Evolutionary conservation across 306 rosid species (phyloP).

Genomic region (Castanospermum australe): DNA sequence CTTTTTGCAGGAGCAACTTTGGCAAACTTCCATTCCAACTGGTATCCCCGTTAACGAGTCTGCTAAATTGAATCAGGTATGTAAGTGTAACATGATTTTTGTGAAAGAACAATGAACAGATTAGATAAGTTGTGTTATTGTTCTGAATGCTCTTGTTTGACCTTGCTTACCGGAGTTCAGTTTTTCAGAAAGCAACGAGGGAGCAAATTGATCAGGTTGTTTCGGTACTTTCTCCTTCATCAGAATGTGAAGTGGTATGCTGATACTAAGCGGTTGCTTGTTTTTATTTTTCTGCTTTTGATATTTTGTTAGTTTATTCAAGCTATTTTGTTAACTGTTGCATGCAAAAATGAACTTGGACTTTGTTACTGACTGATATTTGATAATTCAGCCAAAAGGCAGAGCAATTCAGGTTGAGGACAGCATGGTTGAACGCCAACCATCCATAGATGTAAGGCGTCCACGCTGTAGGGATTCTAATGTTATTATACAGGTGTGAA

Average conservation of each 20-base stretch:
- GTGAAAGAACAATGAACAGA: not conserved
- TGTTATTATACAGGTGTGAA: slow-evolving; percentile 72
- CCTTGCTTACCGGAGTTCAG: slow-evolving; percentile 23
- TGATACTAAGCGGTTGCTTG: slow-evolving; percentile 22
- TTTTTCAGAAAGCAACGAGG: slow-evolving; percentile 35
- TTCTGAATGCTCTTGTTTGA: slow-evolving; percentile 9
- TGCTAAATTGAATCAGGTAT: slow-evolving; percentile 46
- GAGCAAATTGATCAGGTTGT: slow-evolving; percentile 37
- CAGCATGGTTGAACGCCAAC: slow-evolving; percentile 59
- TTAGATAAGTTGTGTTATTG: not conserved
- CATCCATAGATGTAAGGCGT: slow-evolving; percentile 52
- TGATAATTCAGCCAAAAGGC: slow-evolving; percentile 63
- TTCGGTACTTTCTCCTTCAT: slow-evolving; percentile 28
- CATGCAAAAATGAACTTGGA: slow-evolving; percentile 23
- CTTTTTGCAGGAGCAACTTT: slow-evolving; percentile 45
- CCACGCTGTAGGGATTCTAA: slow-evolving; percentile 58
- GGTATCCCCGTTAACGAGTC: slow-evolving; percentile 27
- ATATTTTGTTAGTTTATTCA: slow-evolving; percentile 15
- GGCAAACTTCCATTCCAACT: slow-evolving; percentile 27
- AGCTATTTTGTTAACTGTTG: not conserved
- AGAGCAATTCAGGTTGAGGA: slow-evolving; percentile 71
- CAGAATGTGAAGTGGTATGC: slow-evolving; percentile 44
- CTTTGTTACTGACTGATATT: slow-evolving; percentile 21
- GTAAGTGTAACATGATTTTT: not conserved
- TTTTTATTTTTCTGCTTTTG: slow-evolving; percentile 3